phyloP scores from a whole-genome alignment of 2,329 filamentous ascomycete species.

The Phaeosphaeriaceae sp. region DNA sequence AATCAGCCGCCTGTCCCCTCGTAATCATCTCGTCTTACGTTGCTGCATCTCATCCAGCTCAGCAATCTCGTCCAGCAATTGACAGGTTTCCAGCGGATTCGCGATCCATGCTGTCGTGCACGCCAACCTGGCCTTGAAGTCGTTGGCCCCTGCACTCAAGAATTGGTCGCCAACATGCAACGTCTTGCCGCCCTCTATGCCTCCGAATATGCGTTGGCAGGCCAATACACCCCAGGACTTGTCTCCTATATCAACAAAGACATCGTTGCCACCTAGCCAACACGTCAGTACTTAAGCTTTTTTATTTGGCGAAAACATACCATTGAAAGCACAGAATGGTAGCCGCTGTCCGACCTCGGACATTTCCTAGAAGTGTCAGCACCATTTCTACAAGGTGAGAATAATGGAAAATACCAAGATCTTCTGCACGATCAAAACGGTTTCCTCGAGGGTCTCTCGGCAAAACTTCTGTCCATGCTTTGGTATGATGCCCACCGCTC shows the following conservation, averaged over 20 bases:
- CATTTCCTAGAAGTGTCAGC: slow-evolving; percentile 63
- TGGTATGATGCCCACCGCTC: slow-evolving; percentile 63
- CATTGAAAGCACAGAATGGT: slow-evolving; percentile 98
- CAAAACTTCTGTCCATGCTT: slow-evolving; percentile 72
- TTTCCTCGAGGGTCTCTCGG: slow-evolving; percentile 92
- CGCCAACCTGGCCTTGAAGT: slow-evolving; percentile 93
- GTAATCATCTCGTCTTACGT: slow-evolving; percentile 41
- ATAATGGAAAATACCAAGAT: slow-evolving; percentile 62
- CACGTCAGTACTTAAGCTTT: slow-evolving; percentile 19
- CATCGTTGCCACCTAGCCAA: slow-evolving; percentile 79
- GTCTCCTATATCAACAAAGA: slow-evolving; percentile 98
- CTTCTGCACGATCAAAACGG: slow-evolving; percentile 91
- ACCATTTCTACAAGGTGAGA: not conserved
- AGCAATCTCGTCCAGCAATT: slow-evolving; percentile 82
- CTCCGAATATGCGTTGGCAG: slow-evolving; percentile 89
- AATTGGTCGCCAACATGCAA: slow-evolving; percentile 97
- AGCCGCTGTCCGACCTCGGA: slow-evolving; percentile 71
- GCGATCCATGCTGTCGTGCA: slow-evolving; percentile 98
- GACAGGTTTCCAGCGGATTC: slow-evolving; percentile 87
- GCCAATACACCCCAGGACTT: slow-evolving; percentile 95
- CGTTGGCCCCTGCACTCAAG: slow-evolving; percentile 85
- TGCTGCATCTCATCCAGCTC: slow-evolving; percentile 51
- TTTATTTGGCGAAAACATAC: slow-evolving; percentile 37
- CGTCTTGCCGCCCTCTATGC: slow-evolving; percentile 76
- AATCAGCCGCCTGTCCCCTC: not conserved